Evolutionary conservation across 805 yeast genomes (phyloP), one percentile per base, ranked within the genome.

Genomic region (Metschnikowia aberdeeniae): DNA sequence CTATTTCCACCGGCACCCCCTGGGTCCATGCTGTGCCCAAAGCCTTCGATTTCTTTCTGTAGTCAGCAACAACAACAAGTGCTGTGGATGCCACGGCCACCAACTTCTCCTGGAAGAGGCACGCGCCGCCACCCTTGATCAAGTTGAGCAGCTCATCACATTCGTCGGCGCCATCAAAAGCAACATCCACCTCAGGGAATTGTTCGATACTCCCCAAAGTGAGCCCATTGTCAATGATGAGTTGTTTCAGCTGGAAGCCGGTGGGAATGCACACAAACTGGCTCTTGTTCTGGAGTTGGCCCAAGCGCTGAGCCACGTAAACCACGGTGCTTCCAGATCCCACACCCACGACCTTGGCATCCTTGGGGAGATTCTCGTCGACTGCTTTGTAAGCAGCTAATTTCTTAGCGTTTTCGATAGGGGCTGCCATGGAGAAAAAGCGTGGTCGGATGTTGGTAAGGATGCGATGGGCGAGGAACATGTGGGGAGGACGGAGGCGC

Each of bases 61-160:
- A 84, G 66, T 93, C 99, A 1, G 98, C 99, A 42, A 93, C 97
- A 17, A 92, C 76, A 24, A 93, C 73, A 60, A 92, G 89, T 56
- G 77, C 78, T 47, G 77, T 70, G 3, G 97, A 81, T 50, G 88
- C 80, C 45, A 80, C 76, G 13, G 97, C 96, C 11, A 93, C 96
- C 43, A 93, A 75, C 68, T 93, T 93, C 65, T 93, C 99, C 70
- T 92, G 99, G 70, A 93, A 84, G 51, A 89, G 73, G 66, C 99
- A 93, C 1, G 97, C 99, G 34, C 99, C 99, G 40, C 99, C 99
- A 54, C 99, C 99, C 68, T 93, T 93, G 63, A 93, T 93, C 58
- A 90, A 82, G 61, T 89, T 87, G 56, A 93, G 74, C 17, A 75
- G 61, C 4, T 78, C 61, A 65, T 92, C 99, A 46, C 90, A 90